Conservation (phyloP, 225 moss, liverwort and hornwort species). For the Bryum argenteum region DNA sequence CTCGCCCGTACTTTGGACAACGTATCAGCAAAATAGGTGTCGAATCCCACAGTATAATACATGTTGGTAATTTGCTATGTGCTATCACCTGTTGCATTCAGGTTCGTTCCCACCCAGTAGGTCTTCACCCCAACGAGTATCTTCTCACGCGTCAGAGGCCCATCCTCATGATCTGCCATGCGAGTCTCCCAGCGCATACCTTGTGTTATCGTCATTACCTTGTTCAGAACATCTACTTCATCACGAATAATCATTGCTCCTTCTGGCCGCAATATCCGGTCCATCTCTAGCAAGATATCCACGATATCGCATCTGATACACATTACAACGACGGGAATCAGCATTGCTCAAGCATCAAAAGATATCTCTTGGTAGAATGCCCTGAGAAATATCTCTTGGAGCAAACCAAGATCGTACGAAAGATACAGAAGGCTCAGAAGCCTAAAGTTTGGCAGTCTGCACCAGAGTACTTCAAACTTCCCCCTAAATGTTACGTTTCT, state of each 20-base stretch:
- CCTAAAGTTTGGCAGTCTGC: neutral
- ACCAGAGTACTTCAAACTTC: neutral
- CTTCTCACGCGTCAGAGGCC: conserved; percentile 79
- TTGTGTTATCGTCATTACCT: conserved; percentile 65
- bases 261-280: conserved; percentile 86
- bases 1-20: conserved; percentile 24
- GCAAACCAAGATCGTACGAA: conserved; percentile 16
- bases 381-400: neutral
- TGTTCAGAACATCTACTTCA: conserved; percentile 85
- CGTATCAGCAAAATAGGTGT: conserved; percentile 26
- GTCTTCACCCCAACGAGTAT: conserved; percentile 75
- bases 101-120: conserved; percentile 69
- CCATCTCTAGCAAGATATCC: conserved; percentile 82
- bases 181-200: conserved; percentile 92
- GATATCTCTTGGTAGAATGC: neutral
- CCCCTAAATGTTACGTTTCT: neutral
- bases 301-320: conserved; percentile 72
- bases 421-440: neutral
- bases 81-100: conserved; percentile 36
- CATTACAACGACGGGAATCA: conserved; percentile 3
- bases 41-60: conserved; percentile 42
- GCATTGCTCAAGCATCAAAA: neutral
- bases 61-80: conserved; percentile 33
- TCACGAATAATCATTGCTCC: conserved; percentile 78
- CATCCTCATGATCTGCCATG: conserved; percentile 96